Evolutionary conservation across 306 rosid species (phyloP), one percentile per base, ranked within the genome.

Genomic region (Alnus glutinosa): DNA sequence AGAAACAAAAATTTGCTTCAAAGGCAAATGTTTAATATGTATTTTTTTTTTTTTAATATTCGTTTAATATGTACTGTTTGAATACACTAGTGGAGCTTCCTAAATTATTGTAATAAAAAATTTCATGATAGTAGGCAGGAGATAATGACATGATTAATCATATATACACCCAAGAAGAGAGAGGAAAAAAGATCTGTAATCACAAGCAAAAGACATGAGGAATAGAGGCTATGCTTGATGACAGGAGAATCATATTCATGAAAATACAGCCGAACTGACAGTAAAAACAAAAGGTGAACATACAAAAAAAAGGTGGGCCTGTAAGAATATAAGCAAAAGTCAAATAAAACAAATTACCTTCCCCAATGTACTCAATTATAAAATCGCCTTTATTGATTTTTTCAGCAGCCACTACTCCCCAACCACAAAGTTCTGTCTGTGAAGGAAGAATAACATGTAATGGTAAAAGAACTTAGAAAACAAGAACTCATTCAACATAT

Each of bases 331-430:
- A 52, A 19, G 62, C 72, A 64, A 71, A 77, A 68, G 64, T 32
- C 70, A 42, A 76, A 75, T 59, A 75, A 39, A 63, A 68, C 42
- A 46, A 77, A 76, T 48, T 89, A 94, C 98, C 98, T 94, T 94
- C 98, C 74, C 98, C 97, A 79, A 89, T 80, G 79, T 94, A 94
- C 89, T 94, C 98, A 66, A 94, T 80, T 75, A 94, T 78, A 77
- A 92, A 92, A 62, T 84, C 90, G 7, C 92, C 98, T 84, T 91
- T 88, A 71, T 83, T 77, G 34, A 94, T 81, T 32, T 80, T 47
- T 86, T 94, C 98, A 15, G 89, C 87, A 0, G 98, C 94, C 88
- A 86, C 97, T 58, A 90, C 98, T 85, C 98, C 98, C 98, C 98
- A 94, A 76, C 98, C 98, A 85, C 98, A 94, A 70, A 82, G 88